Evolutionary conservation across 257 asterid genomes (phyloP).

Genomic region (Jacaranda mimosifolia): DNA sequence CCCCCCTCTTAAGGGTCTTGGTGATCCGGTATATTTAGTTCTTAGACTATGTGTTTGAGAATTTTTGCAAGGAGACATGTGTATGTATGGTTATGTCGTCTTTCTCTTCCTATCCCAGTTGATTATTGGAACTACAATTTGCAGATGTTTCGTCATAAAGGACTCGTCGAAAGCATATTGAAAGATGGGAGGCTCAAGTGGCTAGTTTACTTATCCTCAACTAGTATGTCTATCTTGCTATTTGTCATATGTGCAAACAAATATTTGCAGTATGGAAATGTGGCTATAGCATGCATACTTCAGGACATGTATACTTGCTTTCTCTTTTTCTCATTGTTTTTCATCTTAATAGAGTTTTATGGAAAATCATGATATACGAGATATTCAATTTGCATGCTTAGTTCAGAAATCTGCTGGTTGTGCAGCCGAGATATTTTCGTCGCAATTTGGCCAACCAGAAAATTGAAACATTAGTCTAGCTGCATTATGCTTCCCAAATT

Average conservation of each 20-base stretch:
- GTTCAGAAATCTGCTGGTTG: conserved; percentile 8
- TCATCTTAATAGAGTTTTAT: neutral
- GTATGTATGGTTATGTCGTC: neutral
- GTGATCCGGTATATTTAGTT: conserved; percentile 74
- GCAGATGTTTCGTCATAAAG: conserved; percentile 69
- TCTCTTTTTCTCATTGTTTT: neutral
- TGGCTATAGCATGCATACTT: neutral
- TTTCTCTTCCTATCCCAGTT: conserved; percentile 2
- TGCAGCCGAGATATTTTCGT: neutral
- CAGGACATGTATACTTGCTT: conserved; percentile 2
- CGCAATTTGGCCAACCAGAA: neutral
- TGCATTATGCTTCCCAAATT: neutral
- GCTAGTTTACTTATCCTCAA: conserved; percentile 86
- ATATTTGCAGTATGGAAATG: conserved; percentile 21
- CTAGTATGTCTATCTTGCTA: conserved; percentile 58
- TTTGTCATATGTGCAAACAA: conserved; percentile 10
- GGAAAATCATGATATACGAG: neutral
- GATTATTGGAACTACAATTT: conserved; percentile 35
- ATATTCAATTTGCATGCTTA: neutral
- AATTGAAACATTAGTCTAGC: no score
- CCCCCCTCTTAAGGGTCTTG: conserved; percentile 69
- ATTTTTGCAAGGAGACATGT: neutral
- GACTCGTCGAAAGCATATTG: conserved; percentile 50
- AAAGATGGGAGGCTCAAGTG: conserved; percentile 73
- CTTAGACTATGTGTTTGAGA: conserved; percentile 12